phyloP scores from a whole-genome alignment of 1,139 yeast species.

The Taphrina communis region DNA sequence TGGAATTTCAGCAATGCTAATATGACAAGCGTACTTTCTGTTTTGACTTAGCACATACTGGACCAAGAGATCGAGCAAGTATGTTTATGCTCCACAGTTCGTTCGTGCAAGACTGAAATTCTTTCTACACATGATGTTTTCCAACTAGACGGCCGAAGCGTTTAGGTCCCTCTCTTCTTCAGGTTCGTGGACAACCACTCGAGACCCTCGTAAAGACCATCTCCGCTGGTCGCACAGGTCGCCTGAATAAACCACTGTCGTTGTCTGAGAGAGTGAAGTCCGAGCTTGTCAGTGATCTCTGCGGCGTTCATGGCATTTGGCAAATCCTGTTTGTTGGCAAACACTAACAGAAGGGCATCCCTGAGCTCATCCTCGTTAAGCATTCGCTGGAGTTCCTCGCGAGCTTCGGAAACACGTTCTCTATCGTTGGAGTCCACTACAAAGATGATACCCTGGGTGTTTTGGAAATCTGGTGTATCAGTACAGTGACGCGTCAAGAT shows the following conservation, averaged over 20 bases:
- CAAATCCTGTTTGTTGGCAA: constrained; percentile 92
- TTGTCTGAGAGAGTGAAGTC: constrained; percentile 88
- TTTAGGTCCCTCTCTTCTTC: constrained; percentile 37
- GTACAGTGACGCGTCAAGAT: background rate
- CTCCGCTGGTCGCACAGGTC: constrained; percentile 93
- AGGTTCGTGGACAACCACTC: constrained; percentile 90
- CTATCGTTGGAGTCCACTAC: constrained; percentile 93
- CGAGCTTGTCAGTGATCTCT: constrained; percentile 89
- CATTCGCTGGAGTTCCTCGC: constrained; percentile 93
- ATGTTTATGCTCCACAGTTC: constrained; percentile 14
- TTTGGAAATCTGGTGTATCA: constrained; percentile 52
- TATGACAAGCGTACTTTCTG: constrained; percentile 18
- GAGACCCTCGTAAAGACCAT: constrained; percentile 86
- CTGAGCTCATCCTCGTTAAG: constrained; percentile 91
- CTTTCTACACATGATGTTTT: constrained; percentile 12
- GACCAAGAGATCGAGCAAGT: background rate
- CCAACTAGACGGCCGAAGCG: background rate
- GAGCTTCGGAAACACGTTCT: constrained; percentile 90
- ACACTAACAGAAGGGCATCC: constrained; percentile 84
- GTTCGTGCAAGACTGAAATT: constrained; percentile 48
- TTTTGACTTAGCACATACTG: background rate
- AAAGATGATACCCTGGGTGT: constrained; percentile 91
- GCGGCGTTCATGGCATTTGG: constrained; percentile 97
- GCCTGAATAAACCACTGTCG: constrained; percentile 96
- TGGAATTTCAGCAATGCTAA: constrained; percentile 20